A percentile compares a stretch with the other conserved stretches of the same genome.
These are phyloP conservation scores for Blastomyces gilchristii DNA, from an alignment of 2,329 filamentous ascomycete species.

Conservation along the genomic window DNA sequence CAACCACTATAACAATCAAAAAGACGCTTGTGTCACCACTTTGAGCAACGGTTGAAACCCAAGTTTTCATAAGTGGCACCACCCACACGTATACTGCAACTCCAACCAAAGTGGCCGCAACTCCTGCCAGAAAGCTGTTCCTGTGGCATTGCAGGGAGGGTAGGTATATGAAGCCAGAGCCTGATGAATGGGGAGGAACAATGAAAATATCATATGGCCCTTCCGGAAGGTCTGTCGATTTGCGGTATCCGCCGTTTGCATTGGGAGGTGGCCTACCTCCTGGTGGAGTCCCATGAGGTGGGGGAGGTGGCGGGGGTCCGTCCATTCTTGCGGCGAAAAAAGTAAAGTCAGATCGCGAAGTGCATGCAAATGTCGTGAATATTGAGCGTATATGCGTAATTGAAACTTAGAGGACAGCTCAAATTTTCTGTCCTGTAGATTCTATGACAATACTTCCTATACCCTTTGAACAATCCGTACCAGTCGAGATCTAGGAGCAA, in stretches of 20 bases:
- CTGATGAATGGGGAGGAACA: constrained; percentile 82
- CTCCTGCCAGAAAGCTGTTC: constrained; percentile 86
- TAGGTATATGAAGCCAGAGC: constrained; percentile 85
- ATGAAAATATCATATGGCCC: constrained; percentile 98
- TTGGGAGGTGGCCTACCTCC: constrained; percentile 24
- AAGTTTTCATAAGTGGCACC: constrained; percentile 61
- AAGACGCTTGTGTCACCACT: constrained; percentile 64
- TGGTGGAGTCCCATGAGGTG: constrained; percentile 71
- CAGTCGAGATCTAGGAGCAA: background rate
- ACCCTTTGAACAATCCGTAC: background rate
- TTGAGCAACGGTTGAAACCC: constrained; percentile 60
- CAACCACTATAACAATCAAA: constrained; percentile 61
- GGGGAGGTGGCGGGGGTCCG: constrained; percentile 54
- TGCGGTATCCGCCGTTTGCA: constrained; percentile 25
- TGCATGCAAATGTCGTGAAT: background rate
- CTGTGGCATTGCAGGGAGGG: constrained; percentile 75
- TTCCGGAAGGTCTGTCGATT: constrained; percentile 55
- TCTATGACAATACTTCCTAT: constrained; percentile 4
- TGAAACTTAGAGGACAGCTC: background rate
- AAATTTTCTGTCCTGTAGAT: background rate
- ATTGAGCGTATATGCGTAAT: background rate
- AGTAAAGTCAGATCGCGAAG: background rate
- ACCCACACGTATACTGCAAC: constrained; percentile 64
- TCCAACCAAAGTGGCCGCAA: constrained; percentile 61
- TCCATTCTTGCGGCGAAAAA: constrained; percentile 22